A percentile compares a stretch with the other conserved stretches of the same genome.
These are phyloP conservation scores for Podila verticillata DNA, from an alignment of 192 early-diverging fungal species.

Conservation along the genomic window DNA sequence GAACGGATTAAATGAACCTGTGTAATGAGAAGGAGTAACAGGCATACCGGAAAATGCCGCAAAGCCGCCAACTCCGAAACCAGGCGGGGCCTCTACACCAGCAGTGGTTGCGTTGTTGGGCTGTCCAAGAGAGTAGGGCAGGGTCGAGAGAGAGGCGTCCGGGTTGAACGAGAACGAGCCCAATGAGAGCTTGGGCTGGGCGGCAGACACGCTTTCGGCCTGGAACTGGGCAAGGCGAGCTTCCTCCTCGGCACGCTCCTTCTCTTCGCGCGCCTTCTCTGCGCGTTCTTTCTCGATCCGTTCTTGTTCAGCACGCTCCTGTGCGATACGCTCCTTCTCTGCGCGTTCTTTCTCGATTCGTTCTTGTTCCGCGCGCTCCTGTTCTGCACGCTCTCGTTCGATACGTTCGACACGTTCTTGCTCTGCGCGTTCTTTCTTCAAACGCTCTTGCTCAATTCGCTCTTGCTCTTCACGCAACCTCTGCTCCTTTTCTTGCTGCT, in stretches of 20 bases:
- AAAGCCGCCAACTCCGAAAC: constrained; percentile 33
- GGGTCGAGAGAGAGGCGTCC: constrained; percentile 21
- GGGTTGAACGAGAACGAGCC: constrained; percentile 50
- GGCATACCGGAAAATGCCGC: constrained; percentile 28
- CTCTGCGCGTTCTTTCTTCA: constrained; percentile 8
- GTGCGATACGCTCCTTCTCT: background rate
- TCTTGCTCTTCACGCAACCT: background rate
- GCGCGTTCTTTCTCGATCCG: constrained; percentile 9
- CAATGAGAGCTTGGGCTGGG: constrained; percentile 18
- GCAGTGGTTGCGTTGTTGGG: background rate
- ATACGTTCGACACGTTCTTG: background rate
- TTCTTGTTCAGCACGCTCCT: background rate
- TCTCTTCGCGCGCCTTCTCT: constrained; percentile 3
- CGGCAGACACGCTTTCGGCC: background rate
- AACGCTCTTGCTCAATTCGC: background rate
- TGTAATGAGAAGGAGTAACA: constrained; percentile 46
- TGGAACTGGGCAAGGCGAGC: constrained; percentile 19
- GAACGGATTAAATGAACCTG: constrained; percentile 60
- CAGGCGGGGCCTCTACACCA: constrained; percentile 1
- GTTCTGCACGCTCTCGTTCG: constrained; percentile 3
- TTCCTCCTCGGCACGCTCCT: constrained; percentile 18
- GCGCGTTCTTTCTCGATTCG: constrained; percentile 4
- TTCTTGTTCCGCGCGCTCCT: background rate
- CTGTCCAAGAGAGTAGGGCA: constrained; percentile 12
- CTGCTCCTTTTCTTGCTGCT: constrained; percentile 7